Percentiles rank a stretch among this genome's conserved stretches.
Evolutionary conservation across 2,329 filamentous ascomycete genomes (phyloP).

Genomic region (Coleophoma eucalyptorum): DNA sequence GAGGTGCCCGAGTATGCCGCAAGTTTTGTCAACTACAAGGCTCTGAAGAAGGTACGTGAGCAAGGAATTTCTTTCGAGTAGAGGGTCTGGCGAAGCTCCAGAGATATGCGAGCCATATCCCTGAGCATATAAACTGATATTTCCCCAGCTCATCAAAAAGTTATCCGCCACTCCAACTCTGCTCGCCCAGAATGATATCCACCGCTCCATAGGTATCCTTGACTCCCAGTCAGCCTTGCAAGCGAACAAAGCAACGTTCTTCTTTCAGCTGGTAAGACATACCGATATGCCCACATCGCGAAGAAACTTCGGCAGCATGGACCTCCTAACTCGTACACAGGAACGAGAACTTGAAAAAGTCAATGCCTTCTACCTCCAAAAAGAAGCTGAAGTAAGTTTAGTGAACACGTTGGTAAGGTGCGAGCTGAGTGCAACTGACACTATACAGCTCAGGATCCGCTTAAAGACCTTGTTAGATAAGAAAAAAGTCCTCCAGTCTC

Average conservation of each 20-base stretch:
- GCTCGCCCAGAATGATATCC: constrained; percentile 66
- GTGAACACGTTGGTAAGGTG: neutral
- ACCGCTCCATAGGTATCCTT: constrained; percentile 40
- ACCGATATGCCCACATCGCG: constrained; percentile 1
- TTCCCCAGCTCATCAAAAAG: constrained; percentile 87
- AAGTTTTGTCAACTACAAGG: constrained; percentile 99
- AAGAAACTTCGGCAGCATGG: constrained; percentile 10
- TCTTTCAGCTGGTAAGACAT: constrained; percentile 82
- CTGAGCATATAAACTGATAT: constrained; percentile 19
- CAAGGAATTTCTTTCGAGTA: too few species aligned
- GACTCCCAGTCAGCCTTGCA: constrained; percentile 89
- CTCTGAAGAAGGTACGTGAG: constrained; percentile 82
- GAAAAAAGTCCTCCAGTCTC: constrained; percentile 84
- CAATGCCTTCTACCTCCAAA: constrained; percentile 95
- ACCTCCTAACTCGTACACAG: constrained; percentile 47
- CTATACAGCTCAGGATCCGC: constrained; percentile 77
- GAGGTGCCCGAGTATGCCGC: constrained; percentile 99
- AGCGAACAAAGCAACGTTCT: constrained; percentile 97
- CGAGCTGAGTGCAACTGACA: constrained; percentile 7
- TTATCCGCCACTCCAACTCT: constrained; percentile 88
- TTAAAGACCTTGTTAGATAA: constrained; percentile 92
- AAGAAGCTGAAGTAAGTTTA: constrained; percentile 83
- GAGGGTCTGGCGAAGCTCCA: neutral
- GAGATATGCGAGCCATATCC: constrained; percentile 10
- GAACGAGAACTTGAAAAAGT: constrained; percentile 98